Base-by-base conservation (phyloP, 345 rosid species). In the Eucalyptus viminalis region DNA sequence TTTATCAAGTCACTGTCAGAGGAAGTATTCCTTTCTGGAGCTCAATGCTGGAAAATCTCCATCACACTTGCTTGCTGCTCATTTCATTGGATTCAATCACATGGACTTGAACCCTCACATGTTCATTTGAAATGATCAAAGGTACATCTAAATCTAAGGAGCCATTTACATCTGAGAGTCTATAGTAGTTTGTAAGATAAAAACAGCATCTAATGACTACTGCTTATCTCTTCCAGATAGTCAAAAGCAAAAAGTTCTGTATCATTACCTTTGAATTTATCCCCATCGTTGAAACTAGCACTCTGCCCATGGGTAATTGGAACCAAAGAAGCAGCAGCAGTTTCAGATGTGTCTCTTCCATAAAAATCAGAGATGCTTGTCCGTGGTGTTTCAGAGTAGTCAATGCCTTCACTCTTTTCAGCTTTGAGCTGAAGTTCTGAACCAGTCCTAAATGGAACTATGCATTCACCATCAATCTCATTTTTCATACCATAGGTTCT, bases 81-180 rank as follows among this genome's bases (percentile, higher is more conserved):
- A 40, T 88, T 50, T 62, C 62, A 47, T 88, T 87, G 80, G 60
- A 90, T 22, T 90, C 85, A 43, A 88, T 88, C 34, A 88, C 86
- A 80, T 87, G 87, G 65, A 87, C 89, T 88, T 88, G 49, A 67
- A 47, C 60, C 62, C 90, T 49, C 47, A 45, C 90, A 86, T 90
- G 89, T 72, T 91, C 88, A 88, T 89, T 89, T 86, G 93, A 92
- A 86, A 91, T 87, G 86, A 87, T 54, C 58, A 92, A 92, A 86
- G 86, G 72, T 16, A 90, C 88, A 90, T 92, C 93, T 87, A 56
- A 86, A 86, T 60, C 87, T 29, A 87, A 89, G 88, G 91, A 90
- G 80, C 88, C 91, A 88, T 49, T 89, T 86, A 53, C 29, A 34
- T 67, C 89, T 12, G 92, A 88, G 62, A 90, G 37, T 85, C 87